phyloP scores from a whole-genome alignment of 2,329 filamentous ascomycete species.

The Daldinia sp. region DNA sequence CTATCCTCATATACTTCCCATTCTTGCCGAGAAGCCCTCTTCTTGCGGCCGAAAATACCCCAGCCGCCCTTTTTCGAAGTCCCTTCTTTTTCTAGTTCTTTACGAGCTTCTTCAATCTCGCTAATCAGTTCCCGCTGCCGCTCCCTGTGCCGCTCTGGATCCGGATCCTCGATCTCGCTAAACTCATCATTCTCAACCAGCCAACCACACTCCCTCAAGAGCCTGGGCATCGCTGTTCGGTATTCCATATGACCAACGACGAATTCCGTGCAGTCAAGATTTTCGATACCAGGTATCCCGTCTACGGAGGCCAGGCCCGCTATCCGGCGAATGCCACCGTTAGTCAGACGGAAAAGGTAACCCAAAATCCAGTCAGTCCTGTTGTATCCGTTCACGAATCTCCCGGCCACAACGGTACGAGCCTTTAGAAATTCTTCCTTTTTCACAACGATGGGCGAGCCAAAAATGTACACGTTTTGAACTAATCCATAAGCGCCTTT shows the following conservation, averaged over 20 bases:
- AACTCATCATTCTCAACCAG: slow-evolving; percentile 92
- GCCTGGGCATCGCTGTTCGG: slow-evolving; percentile 85
- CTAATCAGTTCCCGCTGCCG: slow-evolving; percentile 92
- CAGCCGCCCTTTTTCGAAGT: slow-evolving; percentile 65
- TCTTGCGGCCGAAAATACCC: slow-evolving; percentile 83
- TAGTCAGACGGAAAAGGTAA: slow-evolving; percentile 94
- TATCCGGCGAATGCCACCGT: slow-evolving; percentile 87
- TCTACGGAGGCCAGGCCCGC: slow-evolving; percentile 84
- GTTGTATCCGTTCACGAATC: slow-evolving; percentile 94
- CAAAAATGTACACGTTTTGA: slow-evolving; percentile 95
- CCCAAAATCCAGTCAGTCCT: slow-evolving; percentile 96
- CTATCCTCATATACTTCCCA: slow-evolving; percentile 94
- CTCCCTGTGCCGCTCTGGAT: slow-evolving; percentile 89
- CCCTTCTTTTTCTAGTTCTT: slow-evolving; percentile 81
- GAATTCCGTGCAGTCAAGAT: slow-evolving; percentile 83
- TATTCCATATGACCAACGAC: slow-evolving; percentile 98
- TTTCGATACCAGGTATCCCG: slow-evolving; percentile 82
- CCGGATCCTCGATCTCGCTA: slow-evolving; percentile 94
- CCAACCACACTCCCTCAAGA: slow-evolving; percentile 91
- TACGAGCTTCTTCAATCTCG: slow-evolving; percentile 94
- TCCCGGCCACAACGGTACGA: slow-evolving; percentile 85
- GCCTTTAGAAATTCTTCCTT: slow-evolving; percentile 86
- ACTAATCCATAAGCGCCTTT: slow-evolving; percentile 86
- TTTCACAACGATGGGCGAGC: slow-evolving; percentile 89
- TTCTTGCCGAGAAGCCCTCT: slow-evolving; percentile 80